Evolutionary conservation across 2,329 filamentous ascomycete genomes (phyloP).

Genomic region (Juglanconis juglandina): DNA sequence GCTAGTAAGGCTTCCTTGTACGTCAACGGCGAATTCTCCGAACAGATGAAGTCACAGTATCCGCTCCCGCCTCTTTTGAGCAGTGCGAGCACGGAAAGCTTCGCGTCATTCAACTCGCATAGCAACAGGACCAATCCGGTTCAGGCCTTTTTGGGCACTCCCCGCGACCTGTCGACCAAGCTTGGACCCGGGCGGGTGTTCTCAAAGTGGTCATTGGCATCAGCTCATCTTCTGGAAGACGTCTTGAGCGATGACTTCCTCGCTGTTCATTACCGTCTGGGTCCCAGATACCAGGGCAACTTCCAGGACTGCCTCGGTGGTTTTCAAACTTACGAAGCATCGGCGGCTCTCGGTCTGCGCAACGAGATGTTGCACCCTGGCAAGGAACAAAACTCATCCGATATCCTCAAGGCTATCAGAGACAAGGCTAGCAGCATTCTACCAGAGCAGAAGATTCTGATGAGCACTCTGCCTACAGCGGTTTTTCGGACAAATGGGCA

Average conservation of each 20-base stretch:
- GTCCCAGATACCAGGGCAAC: constrained; percentile 88
- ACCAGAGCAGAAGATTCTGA: constrained; percentile 74
- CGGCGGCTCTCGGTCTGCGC: constrained; percentile 81
- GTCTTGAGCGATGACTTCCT: constrained; percentile 86
- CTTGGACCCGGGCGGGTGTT: constrained; percentile 69
- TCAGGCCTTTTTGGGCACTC: constrained; percentile 91
- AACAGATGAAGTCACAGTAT: constrained; percentile 87
- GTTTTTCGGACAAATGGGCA: constrained; percentile 78
- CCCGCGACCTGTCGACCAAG: constrained; percentile 76
- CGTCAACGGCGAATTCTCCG: constrained; percentile 88
- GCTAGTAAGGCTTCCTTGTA: constrained; percentile 83
- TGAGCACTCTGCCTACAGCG: constrained; percentile 78
- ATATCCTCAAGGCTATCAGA: constrained; percentile 85
- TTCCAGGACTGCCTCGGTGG: constrained; percentile 95
- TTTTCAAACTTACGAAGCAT: constrained; percentile 94
- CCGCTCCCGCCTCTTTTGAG: constrained; percentile 69
- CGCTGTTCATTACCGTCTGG: constrained; percentile 85
- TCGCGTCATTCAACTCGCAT: constrained; percentile 63
- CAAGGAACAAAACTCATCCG: constrained; percentile 86
- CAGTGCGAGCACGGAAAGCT: constrained; percentile 62
- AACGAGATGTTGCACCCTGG: constrained; percentile 89
- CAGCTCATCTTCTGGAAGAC: constrained; percentile 84
- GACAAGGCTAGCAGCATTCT: constrained; percentile 79
- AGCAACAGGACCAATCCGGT: constrained; percentile 63
- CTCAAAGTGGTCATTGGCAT: constrained; percentile 85